These are phyloP conservation scores for Whalleya microplaca DNA, from an alignment of 2,329 filamentous ascomycete species.

Conservation along the genomic window DNA sequence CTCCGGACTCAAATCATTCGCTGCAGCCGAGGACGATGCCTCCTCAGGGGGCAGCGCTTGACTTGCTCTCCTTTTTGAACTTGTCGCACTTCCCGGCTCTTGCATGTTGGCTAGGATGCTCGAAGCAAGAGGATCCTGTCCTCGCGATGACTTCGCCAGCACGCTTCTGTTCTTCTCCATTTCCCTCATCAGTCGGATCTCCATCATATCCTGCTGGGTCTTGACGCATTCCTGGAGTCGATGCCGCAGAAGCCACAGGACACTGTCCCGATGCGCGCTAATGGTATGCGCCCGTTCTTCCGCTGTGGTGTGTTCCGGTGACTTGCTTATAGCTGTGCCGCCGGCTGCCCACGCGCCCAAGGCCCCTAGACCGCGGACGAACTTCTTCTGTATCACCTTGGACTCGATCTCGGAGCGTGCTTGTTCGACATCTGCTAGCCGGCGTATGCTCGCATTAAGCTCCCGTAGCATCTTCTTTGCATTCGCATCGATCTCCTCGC, in stretches of 20 bases:
- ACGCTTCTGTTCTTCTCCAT: constrained; percentile 89
- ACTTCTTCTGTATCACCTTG: constrained; percentile 72
- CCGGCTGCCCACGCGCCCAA: constrained; percentile 71
- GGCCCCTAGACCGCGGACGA: constrained; percentile 65
- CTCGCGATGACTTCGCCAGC: constrained; percentile 69
- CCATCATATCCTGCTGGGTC: constrained; percentile 90
- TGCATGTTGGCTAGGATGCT: constrained; percentile 13
- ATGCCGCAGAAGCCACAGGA: constrained; percentile 80
- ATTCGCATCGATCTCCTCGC: constrained; percentile 84
- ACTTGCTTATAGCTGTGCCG: constrained; percentile 52
- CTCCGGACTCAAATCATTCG: constrained; percentile 71
- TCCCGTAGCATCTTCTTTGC: constrained; percentile 85
- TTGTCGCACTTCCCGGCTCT: constrained; percentile 24
- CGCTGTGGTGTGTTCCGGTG: constrained; percentile 69
- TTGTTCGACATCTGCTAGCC: constrained; percentile 80
- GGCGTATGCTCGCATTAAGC: constrained; percentile 78
- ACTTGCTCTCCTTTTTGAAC: constrained; percentile 23
- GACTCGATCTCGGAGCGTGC: constrained; percentile 77
- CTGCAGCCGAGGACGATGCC: constrained; percentile 24
- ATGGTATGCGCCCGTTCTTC: constrained; percentile 71
- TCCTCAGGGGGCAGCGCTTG: constrained; percentile 33
- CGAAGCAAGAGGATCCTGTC: constrained; percentile 30
- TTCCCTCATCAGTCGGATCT: constrained; percentile 80
- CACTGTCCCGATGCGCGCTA: constrained; percentile 75
- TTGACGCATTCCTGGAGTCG: constrained; percentile 75